Conservation (phyloP, 2,329 filamentous ascomycete genomes). For the Calonectria ilicicola region DNA sequence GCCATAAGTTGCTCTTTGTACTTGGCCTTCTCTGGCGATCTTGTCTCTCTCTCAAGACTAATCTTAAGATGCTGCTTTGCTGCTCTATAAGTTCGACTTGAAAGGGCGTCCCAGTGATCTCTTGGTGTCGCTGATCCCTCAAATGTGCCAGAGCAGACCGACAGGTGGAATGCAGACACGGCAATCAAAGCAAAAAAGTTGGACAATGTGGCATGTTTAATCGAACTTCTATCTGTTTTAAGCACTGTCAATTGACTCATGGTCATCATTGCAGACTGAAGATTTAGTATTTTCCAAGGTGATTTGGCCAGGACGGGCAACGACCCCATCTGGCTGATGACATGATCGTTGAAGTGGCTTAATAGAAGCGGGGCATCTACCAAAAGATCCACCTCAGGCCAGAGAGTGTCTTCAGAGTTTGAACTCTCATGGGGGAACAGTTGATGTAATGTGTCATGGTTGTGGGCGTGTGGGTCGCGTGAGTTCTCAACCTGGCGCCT, state of each 20-base stretch:
- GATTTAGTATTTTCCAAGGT: conserved; percentile 34
- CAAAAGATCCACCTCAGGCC: conserved; percentile 34
- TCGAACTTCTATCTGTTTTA: conserved; percentile 26
- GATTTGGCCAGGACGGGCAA: conserved; percentile 39
- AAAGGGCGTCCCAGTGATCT: conserved; percentile 24
- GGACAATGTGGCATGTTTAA: conserved; percentile 33
- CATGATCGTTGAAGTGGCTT: conserved; percentile 37
- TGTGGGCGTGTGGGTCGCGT: conserved; percentile 8
- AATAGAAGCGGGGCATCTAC: conserved; percentile 30
- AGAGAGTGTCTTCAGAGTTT: conserved; percentile 12
- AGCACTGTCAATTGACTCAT: conserved; percentile 35
- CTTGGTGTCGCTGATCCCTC: conserved; percentile 15
- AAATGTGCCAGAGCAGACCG: conserved; percentile 24
- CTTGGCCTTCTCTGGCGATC: conserved; percentile 31
- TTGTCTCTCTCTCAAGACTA: conserved; percentile 35
- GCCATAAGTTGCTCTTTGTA: conserved; percentile 39
- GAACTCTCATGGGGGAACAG: conserved; percentile 15
- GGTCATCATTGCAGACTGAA: conserved; percentile 35
- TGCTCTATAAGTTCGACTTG: conserved; percentile 31
- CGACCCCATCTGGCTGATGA: conserved; percentile 38
- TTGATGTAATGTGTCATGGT: conserved; percentile 10
- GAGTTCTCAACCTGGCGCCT: conserved; percentile 29
- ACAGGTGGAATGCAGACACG: conserved; percentile 34
- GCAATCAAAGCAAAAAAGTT: conserved; percentile 35
- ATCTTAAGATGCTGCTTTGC: conserved; percentile 37